Evolutionary conservation across 2,329 filamentous ascomycete species (phyloP).

Genomic region (Grosmannia huntii): DNA sequence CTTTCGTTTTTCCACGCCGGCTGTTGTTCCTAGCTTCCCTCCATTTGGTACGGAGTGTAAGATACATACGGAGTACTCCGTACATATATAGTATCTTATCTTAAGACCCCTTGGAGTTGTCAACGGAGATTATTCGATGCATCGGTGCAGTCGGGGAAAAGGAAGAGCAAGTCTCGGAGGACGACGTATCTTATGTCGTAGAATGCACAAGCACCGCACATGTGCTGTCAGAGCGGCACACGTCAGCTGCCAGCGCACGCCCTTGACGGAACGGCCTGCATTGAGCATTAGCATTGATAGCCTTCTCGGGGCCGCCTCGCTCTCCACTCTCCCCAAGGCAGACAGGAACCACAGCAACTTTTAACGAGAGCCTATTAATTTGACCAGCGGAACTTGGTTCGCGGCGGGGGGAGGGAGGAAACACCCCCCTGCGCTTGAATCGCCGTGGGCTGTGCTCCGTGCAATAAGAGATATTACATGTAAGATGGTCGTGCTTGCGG

Average conservation of each 20-base stretch:
- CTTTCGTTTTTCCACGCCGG: neutral
- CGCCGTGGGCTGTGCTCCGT: neutral
- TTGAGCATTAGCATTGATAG: neutral
- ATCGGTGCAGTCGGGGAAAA: neutral
- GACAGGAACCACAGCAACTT: neutral
- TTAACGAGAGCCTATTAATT: neutral
- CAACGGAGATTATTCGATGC: neutral
- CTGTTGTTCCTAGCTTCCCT: neutral
- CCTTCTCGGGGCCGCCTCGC: neutral
- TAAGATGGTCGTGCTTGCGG: neutral
- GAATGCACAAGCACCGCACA: neutral
- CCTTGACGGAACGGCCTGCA: neutral
- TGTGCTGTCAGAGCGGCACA: neutral
- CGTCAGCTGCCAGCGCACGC: neutral
- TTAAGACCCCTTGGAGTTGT: too few species aligned
- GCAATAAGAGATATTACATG: neutral
- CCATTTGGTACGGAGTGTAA: neutral
- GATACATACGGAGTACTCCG: too few species aligned
- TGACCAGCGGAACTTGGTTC: neutral
- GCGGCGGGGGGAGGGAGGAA: neutral
- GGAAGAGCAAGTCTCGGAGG: neutral
- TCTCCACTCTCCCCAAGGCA: neutral
- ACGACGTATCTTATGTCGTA: neutral
- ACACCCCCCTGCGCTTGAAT: neutral
- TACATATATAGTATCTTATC: too few species aligned